These are phyloP conservation scores for Jamesozyma piceae DNA, from an alignment of 805 yeast genomes.

Conservation along the genomic window DNA sequence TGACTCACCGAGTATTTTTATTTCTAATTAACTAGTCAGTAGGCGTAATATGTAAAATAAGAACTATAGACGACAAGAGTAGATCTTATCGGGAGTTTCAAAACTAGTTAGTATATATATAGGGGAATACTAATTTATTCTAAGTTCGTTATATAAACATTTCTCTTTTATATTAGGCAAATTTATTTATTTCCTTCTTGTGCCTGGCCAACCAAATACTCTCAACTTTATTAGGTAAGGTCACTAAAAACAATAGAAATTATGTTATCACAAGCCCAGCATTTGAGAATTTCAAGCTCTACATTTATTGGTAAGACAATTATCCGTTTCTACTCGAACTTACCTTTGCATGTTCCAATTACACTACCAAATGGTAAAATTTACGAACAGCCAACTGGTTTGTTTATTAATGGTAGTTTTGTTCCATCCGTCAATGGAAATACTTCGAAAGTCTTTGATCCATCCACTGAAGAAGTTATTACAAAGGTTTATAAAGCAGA, in stretches of 20 bases:
- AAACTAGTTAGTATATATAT: no score
- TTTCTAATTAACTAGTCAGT: no score
- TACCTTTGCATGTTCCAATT: conserved; percentile 39
- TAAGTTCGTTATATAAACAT: no score
- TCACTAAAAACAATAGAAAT: no score
- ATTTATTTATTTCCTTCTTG: neutral
- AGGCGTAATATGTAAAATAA: no score
- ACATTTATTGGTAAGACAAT: conserved; percentile 2
- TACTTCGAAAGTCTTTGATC: conserved; percentile 55
- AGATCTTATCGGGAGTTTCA: no score
- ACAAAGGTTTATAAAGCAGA: conserved; percentile 65
- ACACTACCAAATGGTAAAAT: conserved; percentile 65
- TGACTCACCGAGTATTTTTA: no score
- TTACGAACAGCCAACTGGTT: conserved; percentile 74
- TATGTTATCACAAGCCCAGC: conserved; percentile 8
- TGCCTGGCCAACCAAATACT: neutral
- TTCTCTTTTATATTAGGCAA: no score
- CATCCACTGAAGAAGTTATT: conserved; percentile 66
- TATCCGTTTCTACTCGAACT: conserved; percentile 28
- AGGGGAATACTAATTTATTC: no score
- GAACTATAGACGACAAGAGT: no score
- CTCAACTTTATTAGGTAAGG: no score
- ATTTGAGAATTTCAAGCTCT: neutral
- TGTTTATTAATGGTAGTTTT: conserved; percentile 73
- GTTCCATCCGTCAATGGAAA: conserved; percentile 50